A percentile compares a stretch with the other conserved stretches of the same genome.
Conservation (phyloP, 2,329 filamentous ascomycete species). For the Aureobasidium namibiae region DNA sequence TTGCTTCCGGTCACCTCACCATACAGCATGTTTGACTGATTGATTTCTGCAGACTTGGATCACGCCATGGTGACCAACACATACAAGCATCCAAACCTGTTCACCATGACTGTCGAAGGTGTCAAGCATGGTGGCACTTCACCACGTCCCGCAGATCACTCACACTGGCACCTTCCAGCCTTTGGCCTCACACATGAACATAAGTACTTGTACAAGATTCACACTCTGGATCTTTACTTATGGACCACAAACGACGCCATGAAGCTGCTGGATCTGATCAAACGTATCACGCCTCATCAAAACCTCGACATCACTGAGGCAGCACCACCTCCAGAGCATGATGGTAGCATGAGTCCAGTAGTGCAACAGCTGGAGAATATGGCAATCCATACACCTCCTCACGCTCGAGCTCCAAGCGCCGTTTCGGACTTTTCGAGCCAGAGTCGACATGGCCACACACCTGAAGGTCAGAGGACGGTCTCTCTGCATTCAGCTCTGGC, state of each 20-base stretch:
- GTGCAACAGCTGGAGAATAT: conserved; percentile 66
- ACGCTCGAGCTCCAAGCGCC: conserved; percentile 30
- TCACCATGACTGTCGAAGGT: conserved; percentile 56
- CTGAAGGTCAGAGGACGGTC: conserved; percentile 14
- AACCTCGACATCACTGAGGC: conserved; percentile 60
- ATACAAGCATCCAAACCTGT: conserved; percentile 64
- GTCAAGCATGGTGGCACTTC: conserved; percentile 28
- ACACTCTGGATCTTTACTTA: conserved; percentile 70
- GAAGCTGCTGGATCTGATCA: conserved; percentile 60
- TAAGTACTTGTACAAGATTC: conserved; percentile 71
- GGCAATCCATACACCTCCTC: conserved; percentile 55
- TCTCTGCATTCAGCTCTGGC: conserved; percentile 12
- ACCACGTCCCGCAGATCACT: conserved; percentile 37
- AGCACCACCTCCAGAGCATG: conserved; percentile 40
- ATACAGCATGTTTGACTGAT: neutral
- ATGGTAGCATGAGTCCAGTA: conserved; percentile 54
- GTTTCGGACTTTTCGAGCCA: conserved; percentile 19
- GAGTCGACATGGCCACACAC: conserved; percentile 23
- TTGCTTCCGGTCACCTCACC: no score
- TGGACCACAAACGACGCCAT: conserved; percentile 67
- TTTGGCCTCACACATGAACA: conserved; percentile 65
- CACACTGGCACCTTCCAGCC: conserved; percentile 66
- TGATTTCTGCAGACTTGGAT: conserved; percentile 52
- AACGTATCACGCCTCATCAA: conserved; percentile 53
- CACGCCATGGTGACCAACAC: conserved; percentile 58